Percentiles rank a stretch among this genome's conserved stretches.
Evolutionary conservation across 2,329 filamentous ascomycete genomes (phyloP).

Genomic region (Rutstroemia sp.): DNA sequence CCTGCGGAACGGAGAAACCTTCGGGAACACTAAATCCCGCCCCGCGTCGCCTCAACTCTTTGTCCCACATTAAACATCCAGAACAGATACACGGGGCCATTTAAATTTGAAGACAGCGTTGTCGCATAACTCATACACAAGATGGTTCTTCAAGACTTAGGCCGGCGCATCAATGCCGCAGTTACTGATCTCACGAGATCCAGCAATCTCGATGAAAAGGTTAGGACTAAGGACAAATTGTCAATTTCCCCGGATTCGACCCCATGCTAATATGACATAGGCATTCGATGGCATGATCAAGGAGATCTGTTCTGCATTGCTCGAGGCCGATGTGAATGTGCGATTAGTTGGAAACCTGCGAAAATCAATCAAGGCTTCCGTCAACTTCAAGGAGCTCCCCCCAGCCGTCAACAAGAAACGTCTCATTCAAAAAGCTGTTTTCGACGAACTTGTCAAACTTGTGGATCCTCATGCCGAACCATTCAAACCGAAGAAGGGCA

Average conservation of each 20-base stretch:
- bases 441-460: slow-evolving; percentile 90
- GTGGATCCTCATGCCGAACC: slow-evolving; percentile 93
- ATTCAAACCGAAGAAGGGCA: slow-evolving; percentile 95
- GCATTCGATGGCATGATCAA: slow-evolving; percentile 98
- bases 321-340: slow-evolving; percentile 97
- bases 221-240: slow-evolving; percentile 29
- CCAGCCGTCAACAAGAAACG: slow-evolving; percentile 96
- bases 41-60: slow-evolving; percentile 1
- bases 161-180: slow-evolving; percentile 95
- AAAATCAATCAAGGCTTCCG: slow-evolving; percentile 81
- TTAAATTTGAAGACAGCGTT: not conserved
- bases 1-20: slow-evolving; percentile 1
- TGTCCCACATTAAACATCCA: slow-evolving; percentile 10
- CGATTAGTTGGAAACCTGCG: slow-evolving; percentile 84
- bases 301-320: slow-evolving; percentile 90
- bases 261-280: slow-evolving; percentile 41
- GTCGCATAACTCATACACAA: slow-evolving; percentile 17
- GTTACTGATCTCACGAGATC: slow-evolving; percentile 89
- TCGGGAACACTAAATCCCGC: slow-evolving; percentile 1
- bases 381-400: slow-evolving; percentile 92
- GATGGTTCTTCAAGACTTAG: slow-evolving; percentile 99
- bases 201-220: slow-evolving; percentile 94
- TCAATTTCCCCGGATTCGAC: not conserved
- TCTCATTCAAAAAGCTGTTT: slow-evolving; percentile 94
- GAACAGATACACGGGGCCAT: not conserved